These are phyloP conservation scores for Peronospora belbahrii DNA, from an alignment of 352 stramenopile genomes.

Conservation along the genomic window DNA sequence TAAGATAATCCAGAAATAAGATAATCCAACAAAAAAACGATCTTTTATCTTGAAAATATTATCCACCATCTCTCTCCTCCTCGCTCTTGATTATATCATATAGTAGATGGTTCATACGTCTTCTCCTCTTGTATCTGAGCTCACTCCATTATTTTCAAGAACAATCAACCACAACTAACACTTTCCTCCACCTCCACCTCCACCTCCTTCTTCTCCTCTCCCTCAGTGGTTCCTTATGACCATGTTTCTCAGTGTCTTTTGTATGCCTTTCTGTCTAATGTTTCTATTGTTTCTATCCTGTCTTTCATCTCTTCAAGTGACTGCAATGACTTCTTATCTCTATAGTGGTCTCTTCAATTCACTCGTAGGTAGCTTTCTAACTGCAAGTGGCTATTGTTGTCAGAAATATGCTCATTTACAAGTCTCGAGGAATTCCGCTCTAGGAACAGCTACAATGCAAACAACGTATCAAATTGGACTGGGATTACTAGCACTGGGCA, in stretches of 20 bases:
- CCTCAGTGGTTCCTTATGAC: conserved; percentile 49
- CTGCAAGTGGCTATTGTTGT: conserved; percentile 72
- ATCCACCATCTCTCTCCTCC: neutral
- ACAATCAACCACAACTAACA: conserved; percentile 7
- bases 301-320: too few species aligned
- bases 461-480: conserved; percentile 46
- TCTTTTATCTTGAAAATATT: too few species aligned
- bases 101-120: neutral
- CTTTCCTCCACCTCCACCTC: neutral
- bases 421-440: conserved; percentile 36
- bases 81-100: neutral
- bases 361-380: conserved; percentile 66
- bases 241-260: conserved; percentile 31
- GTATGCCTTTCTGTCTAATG: conserved; percentile 42
- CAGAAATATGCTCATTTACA: conserved; percentile 66
- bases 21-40: too few species aligned
- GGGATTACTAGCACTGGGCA: conserved; percentile 54
- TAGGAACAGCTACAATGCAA: conserved; percentile 58
- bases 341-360: conserved; percentile 72
- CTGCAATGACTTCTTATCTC: conserved; percentile 33
- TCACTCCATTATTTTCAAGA: conserved; percentile 22
- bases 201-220: conserved; percentile 15
- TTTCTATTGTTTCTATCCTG: too few species aligned
- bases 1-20: too few species aligned
- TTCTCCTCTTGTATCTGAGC: conserved; percentile 12